Base-by-base conservation (phyloP, 495 filamentous ascomycete species). In the Aspergillus coremiiformis region DNA sequence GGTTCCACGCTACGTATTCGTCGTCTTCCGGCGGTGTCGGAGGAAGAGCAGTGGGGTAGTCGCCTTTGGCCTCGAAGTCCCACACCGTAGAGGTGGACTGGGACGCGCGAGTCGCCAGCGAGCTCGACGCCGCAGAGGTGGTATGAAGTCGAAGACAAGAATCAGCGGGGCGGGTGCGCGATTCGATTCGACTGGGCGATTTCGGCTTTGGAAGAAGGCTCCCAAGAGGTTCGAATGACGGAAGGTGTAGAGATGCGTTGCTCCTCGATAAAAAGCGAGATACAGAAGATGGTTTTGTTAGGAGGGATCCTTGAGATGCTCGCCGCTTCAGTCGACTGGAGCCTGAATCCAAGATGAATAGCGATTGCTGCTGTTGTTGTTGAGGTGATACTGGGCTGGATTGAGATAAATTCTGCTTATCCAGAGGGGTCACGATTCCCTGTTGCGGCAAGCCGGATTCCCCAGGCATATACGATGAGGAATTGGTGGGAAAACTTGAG, bases 1-100 rank as follows among this genome's bases (percentile, higher is more conserved):
- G 62, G 32, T 69, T 67, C 71, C 70, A 73, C 20, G 63, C 65
- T 30, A 74, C 54, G 56, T 66, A 59, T 39, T 66, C 63, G 54
- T 74, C 70, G 65, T 74, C 70, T 44, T 75, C 70, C 22, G 71
- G 73, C 3, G 71, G 71, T 0, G 73, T 74, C 9, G 66, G 68
- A 15, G 71, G 71, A 7, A 73, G 59, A 15, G 57, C 63, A 21
- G 66, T 55, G 44, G 66, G 64, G 57, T 73, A 73, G 15, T 74
- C 68, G 11, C 56, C 49, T 50, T 65, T 61, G 53, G 58, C 51
- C 7, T 60, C 37, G 4, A 63, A 66, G 23, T 65, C 62, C 67
- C 64, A 71, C 44, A 59, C 52, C 10, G 61, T 51, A 1, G 65
- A 57, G 39, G 57, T 45, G 7, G 55, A 56, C 29, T 64, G 52